phyloP scores from a whole-genome alignment of 1,284 basidiomycete species.

The Meripilus lineatus region DNA sequence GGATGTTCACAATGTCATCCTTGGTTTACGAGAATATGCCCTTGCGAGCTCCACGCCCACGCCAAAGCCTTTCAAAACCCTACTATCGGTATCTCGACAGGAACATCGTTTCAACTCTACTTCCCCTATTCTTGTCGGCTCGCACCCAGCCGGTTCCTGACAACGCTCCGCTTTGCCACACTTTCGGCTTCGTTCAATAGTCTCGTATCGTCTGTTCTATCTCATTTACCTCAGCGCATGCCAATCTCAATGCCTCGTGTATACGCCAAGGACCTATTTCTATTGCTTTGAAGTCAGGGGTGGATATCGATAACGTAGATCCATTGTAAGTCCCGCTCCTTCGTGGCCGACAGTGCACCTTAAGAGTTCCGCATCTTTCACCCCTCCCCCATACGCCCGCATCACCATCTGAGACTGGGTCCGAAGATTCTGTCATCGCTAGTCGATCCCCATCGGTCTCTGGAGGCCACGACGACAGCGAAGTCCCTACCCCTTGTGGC shows the following conservation, averaged over 20 bases:
- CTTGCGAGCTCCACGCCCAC: constrained; percentile 7
- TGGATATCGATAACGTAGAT: constrained; percentile 51
- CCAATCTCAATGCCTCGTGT: constrained; percentile 30
- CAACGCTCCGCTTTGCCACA: too few relatives aligned
- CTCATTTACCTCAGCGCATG: constrained; percentile 3
- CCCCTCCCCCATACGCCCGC: constrained; percentile 15
- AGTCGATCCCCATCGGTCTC: not conserved
- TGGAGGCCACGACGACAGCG: constrained; percentile 1
- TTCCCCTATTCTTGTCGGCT: not conserved
- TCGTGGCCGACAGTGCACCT: constrained; percentile 19
- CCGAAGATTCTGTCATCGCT: constrained; percentile 9
- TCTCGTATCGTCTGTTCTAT: constrained; percentile 9
- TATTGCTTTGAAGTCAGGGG: constrained; percentile 60
- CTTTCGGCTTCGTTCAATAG: constrained; percentile 14
- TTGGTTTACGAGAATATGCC: constrained; percentile 31
- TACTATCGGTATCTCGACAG: not conserved
- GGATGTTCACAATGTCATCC: constrained; percentile 52
- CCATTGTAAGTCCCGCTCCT: constrained; percentile 15
- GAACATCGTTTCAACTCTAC: not conserved
- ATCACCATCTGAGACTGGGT: constrained; percentile 12
- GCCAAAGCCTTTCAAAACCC: not conserved
- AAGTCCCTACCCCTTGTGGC: constrained; percentile 41
- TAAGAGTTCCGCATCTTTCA: constrained; percentile 15
- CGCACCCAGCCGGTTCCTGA: too few relatives aligned
- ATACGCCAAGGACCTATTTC: constrained; percentile 71